These are phyloP conservation scores for Solanum gandarillasii DNA, from an alignment of 257 asterid genomes.

Conservation along the genomic window DNA sequence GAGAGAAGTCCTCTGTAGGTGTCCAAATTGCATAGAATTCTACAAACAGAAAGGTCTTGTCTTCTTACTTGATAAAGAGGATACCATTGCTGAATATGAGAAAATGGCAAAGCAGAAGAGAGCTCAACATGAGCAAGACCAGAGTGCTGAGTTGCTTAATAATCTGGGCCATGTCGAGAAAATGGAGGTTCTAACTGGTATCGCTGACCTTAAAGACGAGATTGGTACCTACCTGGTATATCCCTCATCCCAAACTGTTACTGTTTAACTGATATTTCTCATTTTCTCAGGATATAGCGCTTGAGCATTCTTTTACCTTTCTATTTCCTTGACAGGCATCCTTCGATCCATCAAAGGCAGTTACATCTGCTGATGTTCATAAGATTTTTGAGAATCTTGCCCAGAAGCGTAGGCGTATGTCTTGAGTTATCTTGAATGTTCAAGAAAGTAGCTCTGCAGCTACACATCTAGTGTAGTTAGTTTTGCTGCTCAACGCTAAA, in stretches of 20 bases:
- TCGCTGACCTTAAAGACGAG: conserved; percentile 85
- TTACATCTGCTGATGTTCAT: conserved; percentile 61
- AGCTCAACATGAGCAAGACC: conserved; percentile 60
- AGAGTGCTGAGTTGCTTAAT: conserved; percentile 64
- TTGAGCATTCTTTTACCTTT: background rate
- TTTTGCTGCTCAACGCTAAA: background rate
- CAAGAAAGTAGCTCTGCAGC: background rate
- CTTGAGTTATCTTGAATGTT: conserved; percentile 10
- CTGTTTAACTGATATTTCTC: background rate
- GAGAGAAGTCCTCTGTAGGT: conserved; percentile 73
- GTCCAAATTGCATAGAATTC: conserved; percentile 44
- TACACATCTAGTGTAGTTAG: background rate
- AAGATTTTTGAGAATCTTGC: conserved; percentile 71
- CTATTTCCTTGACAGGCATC: conserved; percentile 34
- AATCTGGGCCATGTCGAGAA: conserved; percentile 74
- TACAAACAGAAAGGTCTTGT: conserved; percentile 48
- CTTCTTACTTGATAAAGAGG: conserved; percentile 77
- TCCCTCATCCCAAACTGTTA: background rate
- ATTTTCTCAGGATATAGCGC: background rate
- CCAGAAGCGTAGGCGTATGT: conserved; percentile 48
- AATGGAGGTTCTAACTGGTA: conserved; percentile 71
- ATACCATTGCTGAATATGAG: conserved; percentile 91
- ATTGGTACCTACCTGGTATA: conserved; percentile 58
- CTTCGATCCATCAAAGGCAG: conserved; percentile 46
- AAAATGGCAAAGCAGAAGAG: conserved; percentile 64